Evolutionary conservation across 2,329 filamentous ascomycete genomes (phyloP), one percentile per base, ranked within the genome.

Genomic region (Lecanicillium sp.): DNA sequence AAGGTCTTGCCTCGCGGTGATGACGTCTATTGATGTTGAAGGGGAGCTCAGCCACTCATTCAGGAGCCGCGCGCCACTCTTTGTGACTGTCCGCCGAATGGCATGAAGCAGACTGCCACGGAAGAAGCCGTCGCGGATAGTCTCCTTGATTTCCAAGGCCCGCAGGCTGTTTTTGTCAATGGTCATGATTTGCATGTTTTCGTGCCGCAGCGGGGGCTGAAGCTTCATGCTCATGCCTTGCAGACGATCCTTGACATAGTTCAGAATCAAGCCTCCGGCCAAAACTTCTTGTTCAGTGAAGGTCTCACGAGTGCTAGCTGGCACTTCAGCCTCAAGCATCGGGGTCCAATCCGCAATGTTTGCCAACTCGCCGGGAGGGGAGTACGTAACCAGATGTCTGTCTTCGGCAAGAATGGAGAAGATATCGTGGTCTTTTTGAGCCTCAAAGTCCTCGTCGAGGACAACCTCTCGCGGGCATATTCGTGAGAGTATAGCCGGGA

Each of bases 101-200:
- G 87, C 84, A 61, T 97, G 88, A 28, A 98, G 66, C 31, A 98
- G 66, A 54, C 89, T 96, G 5, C 92, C 92, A 46, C 83, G 80
- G 29, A 84, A 83, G 15, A 73, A 62, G 3, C 84, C 81, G 50
- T 97, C 90, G 35, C 84, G 77, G 36, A 94, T 79, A 0, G 92
- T 97, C 55, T 81, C 79, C 47, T 87, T 80, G 47, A 98, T 86
- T 59, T 98, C 92, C 4, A 98, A 71, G 1, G 89, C 87, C 43
- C 86, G 77, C 62, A 98, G 73, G 48, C 84, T 96, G 54, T 89
- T 94, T 55, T 84, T 89, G 64, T 98, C 92, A 48, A 98, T 94
- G 36, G 68, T 74, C 86, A 98, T 92, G 46, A 84, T 79, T 45
- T 94, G 78, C 53, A 85, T 70, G 37, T 77, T 72, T 47, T 84